Conservation (phyloP, 1,284 basidiomycete species). For the Papiliotrema terrestris region DNA sequence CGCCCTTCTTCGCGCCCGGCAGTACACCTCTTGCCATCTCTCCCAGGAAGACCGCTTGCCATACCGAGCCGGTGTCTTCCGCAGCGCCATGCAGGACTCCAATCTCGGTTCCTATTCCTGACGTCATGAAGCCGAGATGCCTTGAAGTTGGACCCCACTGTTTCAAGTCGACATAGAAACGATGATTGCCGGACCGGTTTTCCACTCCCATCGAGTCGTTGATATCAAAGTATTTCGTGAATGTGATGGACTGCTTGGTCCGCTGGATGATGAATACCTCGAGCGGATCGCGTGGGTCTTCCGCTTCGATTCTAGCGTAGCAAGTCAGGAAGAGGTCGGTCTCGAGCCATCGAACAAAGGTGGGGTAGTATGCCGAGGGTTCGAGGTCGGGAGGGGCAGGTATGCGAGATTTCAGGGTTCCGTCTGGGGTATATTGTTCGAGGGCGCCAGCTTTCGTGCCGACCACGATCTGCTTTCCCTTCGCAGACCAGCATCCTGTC, state of each 20-base stretch:
- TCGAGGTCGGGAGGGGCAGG: conserved; percentile 44
- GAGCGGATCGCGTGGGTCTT: conserved; percentile 42
- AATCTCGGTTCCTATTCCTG: conserved; percentile 49
- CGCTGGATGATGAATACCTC: conserved; percentile 45
- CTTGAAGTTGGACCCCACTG: conserved; percentile 44
- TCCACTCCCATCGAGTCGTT: conserved; percentile 44
- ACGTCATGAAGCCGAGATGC: conserved; percentile 50
- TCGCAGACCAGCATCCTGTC: conserved; percentile 54
- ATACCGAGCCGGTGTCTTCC: conserved; percentile 34
- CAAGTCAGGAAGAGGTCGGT: conserved; percentile 55
- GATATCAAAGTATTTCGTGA: conserved; percentile 49
- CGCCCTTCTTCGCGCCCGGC: conserved; percentile 48
- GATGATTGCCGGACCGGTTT: conserved; percentile 35
- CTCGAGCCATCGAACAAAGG: conserved; percentile 55
- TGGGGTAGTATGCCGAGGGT: conserved; percentile 21
- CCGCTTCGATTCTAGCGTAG: conserved; percentile 46
- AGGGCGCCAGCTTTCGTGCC: conserved; percentile 50
- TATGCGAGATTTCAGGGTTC: conserved; percentile 51
- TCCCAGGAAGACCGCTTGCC: conserved; percentile 52
- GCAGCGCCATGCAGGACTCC: conserved; percentile 37
- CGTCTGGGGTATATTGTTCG: conserved; percentile 54
- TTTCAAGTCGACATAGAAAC: conserved; percentile 46
- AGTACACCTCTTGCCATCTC: conserved; percentile 53
- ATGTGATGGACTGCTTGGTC: conserved; percentile 32
- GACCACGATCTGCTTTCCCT: conserved; percentile 57